These are phyloP conservation scores for Arxiozyma slooffiae DNA, from an alignment of 1,139 yeast species.

Conservation along the genomic window DNA sequence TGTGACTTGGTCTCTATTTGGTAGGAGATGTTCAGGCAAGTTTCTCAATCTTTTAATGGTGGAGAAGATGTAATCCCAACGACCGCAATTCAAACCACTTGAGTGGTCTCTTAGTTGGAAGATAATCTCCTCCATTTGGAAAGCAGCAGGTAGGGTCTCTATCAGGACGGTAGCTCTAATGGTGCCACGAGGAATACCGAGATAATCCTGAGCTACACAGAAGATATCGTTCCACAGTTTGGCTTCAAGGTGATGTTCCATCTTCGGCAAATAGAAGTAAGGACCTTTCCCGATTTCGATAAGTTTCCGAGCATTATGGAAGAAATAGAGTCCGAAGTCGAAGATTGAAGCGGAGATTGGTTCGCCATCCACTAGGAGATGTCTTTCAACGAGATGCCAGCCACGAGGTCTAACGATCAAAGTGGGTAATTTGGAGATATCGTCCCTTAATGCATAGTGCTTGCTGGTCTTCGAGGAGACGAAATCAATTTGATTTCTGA, in stretches of 20 bases:
- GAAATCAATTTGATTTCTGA: conserved; percentile 55
- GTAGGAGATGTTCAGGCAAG: conserved; percentile 49
- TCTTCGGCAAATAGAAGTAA: conserved; percentile 65
- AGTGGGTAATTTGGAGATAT: conserved; percentile 53
- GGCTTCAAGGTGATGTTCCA: conserved; percentile 73
- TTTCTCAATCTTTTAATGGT: conserved; percentile 57
- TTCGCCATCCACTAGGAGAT: conserved; percentile 59
- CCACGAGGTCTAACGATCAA: conserved; percentile 80
- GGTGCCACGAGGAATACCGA: conserved; percentile 57
- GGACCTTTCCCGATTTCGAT: conserved; percentile 60
- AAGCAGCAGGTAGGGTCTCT: conserved; percentile 64
- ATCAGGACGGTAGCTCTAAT: conserved; percentile 63
- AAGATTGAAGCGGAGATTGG: conserved; percentile 69
- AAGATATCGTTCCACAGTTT: conserved; percentile 69
- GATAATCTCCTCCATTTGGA: conserved; percentile 65
- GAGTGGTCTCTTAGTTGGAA: conserved; percentile 59
- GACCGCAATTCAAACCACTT: conserved; percentile 63
- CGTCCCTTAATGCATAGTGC: conserved; percentile 38
- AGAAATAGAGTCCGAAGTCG: conserved; percentile 70
- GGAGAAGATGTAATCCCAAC: conserved; percentile 69
- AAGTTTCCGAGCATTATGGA: conserved; percentile 53
- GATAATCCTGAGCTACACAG: conserved; percentile 57
- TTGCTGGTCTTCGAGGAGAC: conserved; percentile 39
- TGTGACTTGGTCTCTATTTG: conserved; percentile 65
- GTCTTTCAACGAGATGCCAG: conserved; percentile 74